Conservation (phyloP, 306 rosid genomes). For the cucumber (Cucumis sativus) region Cucumber_9930_V3 NC_026657.2:7840501-7841000, state of each 20-base stretch:
- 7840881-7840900: constrained; percentile 97
- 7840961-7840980: constrained; percentile 97
- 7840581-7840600: background rate
- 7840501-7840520: background rate
- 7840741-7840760: background rate
- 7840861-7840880: constrained; percentile 97
- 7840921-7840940: constrained; percentile 92
- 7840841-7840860: constrained; percentile 93
- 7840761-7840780: constrained; percentile 7
- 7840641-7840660: background rate
- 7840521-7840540: background rate
- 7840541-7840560: background rate
- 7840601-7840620: background rate
- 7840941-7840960: constrained; percentile 82
- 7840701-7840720: background rate
- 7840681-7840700: background rate
- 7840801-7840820: constrained; percentile 85
- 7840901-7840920: constrained; percentile 84
- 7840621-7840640: background rate
- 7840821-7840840: constrained; percentile 95
- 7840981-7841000: constrained; percentile 99
- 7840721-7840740: background rate
- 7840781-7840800: constrained; percentile 86
- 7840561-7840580: background rate
- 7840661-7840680: background rate